Percentiles rank a stretch among this genome's conserved stretches.
phyloP scores from a whole-genome alignment of 306 rosid species.

The Vigna unguiculata region DNA sequence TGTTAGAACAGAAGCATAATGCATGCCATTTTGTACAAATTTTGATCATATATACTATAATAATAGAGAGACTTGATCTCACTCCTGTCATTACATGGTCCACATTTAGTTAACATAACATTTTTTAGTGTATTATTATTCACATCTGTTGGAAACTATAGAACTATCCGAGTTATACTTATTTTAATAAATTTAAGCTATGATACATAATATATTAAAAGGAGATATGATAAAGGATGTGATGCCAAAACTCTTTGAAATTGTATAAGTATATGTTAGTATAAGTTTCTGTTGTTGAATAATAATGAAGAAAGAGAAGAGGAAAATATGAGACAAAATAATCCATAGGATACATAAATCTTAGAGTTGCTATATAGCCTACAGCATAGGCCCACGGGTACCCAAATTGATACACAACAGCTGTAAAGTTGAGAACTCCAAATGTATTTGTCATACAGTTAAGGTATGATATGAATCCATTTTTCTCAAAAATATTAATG shows the following conservation, averaged over 20 bases:
- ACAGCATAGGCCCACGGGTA: neutral
- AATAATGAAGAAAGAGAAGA: neutral
- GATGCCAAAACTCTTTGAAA: neutral
- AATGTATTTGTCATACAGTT: constrained; percentile 9
- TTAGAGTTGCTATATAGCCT: neutral
- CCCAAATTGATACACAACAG: constrained; percentile 30
- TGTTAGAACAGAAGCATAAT: neutral
- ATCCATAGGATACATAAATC: neutral
- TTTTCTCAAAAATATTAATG: too few species aligned
- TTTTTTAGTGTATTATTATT: too few species aligned
- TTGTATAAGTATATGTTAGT: neutral
- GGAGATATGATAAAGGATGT: neutral
- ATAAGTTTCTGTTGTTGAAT: neutral
- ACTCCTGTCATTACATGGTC: constrained; percentile 20
- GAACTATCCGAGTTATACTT: too few species aligned
- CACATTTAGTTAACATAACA: constrained; percentile 4
- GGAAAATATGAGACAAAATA: neutral
- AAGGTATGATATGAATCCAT: neutral
- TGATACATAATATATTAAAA: too few species aligned
- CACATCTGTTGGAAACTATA: too few species aligned
- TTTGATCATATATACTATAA: neutral
- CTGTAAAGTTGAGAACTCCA: constrained; percentile 45
- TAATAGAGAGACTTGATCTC: neutral
- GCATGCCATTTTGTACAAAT: constrained; percentile 6
- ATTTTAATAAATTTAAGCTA: too few species aligned